Evolutionary conservation across 352 stramenopile genomes (phyloP).

Genomic region (Saprolegnia diclina): DNA sequence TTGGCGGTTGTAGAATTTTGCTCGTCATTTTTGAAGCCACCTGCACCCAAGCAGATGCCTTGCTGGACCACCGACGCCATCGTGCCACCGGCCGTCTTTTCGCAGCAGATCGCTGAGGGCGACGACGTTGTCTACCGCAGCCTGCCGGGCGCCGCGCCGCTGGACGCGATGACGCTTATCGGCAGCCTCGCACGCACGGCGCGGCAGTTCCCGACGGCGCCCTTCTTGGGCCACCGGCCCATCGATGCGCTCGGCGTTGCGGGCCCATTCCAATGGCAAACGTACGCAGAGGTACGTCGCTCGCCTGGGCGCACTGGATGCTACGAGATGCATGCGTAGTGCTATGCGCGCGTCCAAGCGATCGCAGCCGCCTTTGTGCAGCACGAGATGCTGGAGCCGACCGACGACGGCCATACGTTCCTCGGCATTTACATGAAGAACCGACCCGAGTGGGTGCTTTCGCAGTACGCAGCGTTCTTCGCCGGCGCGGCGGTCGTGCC

Average conservation of each 20-base stretch:
- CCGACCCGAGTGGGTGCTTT: constrained; percentile 86
- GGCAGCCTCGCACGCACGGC: too few relatives aligned
- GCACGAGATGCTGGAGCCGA: constrained; percentile 24
- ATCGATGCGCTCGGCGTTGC: constrained; percentile 35
- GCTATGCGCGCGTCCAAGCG: constrained; percentile 4
- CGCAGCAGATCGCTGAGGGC: too few relatives aligned
- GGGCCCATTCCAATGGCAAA: constrained; percentile 52
- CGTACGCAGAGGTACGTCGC: constrained; percentile 47
- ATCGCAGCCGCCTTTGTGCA: constrained; percentile 4
- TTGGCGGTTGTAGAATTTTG: too few relatives aligned
- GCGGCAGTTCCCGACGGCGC: constrained; percentile 1
- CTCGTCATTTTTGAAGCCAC: too few relatives aligned
- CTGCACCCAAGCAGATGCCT: too few relatives aligned
- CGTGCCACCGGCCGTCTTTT: too few relatives aligned
- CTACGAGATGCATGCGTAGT: too few relatives aligned
- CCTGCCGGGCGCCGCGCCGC: too few relatives aligned
- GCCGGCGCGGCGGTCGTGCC: constrained; percentile 45
- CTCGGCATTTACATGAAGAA: constrained; percentile 88
- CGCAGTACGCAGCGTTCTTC: constrained; percentile 77
- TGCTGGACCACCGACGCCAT: too few relatives aligned
- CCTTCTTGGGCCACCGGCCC: constrained; percentile 54
- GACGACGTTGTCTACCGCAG: too few relatives aligned
- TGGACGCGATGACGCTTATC: too few relatives aligned
- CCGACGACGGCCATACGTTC: constrained; percentile 38
- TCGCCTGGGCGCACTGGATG: too few relatives aligned